These are phyloP conservation scores for Talaromyces rugulosus DNA, from an alignment of 2,329 filamentous ascomycete species.

Conservation along the genomic window DNA sequence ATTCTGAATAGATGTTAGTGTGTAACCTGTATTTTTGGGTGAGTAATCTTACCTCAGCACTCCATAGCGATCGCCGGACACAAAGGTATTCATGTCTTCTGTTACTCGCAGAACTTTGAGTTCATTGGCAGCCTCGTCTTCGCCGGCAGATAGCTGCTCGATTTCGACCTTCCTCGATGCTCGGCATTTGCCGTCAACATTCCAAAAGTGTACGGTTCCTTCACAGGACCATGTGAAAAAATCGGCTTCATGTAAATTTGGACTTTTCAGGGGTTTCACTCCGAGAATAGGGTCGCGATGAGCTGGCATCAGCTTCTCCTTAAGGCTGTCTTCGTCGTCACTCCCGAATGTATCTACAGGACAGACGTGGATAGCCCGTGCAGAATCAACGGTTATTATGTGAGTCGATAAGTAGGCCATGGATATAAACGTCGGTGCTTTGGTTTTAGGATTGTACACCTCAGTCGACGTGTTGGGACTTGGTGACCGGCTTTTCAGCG, in stretches of 20 bases:
- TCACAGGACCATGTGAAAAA: slow-evolving; percentile 88
- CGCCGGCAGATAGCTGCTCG: slow-evolving; percentile 53
- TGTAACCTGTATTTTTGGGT: neutral
- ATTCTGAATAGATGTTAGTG: slow-evolving; percentile 26
- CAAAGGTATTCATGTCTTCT: slow-evolving; percentile 60
- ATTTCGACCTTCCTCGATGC: slow-evolving; percentile 63
- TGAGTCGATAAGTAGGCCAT: slow-evolving; percentile 65
- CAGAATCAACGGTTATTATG: slow-evolving; percentile 70
- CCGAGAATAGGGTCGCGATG: slow-evolving; percentile 63
- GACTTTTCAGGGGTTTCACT: slow-evolving; percentile 60
- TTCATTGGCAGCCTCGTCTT: slow-evolving; percentile 50
- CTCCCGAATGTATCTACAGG: slow-evolving; percentile 43
- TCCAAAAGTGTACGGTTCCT: slow-evolving; percentile 81
- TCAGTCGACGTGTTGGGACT: slow-evolving; percentile 18
- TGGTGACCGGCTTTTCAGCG: slow-evolving; percentile 25
- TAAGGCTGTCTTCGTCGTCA: slow-evolving; percentile 24
- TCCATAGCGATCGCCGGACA: slow-evolving; percentile 85
- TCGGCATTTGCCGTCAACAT: slow-evolving; percentile 64
- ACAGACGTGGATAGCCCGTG: slow-evolving; percentile 64
- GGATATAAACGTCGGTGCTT: slow-evolving; percentile 51
- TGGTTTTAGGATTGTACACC: slow-evolving; percentile 20
- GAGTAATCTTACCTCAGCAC: slow-evolving; percentile 55
- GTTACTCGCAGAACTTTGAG: slow-evolving; percentile 58
- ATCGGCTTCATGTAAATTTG: slow-evolving; percentile 60
- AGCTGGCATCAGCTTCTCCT: slow-evolving; percentile 45